Evolutionary conservation across 164 flowering plant genomes (phyloP).

Genomic region (Sedum album): DNA sequence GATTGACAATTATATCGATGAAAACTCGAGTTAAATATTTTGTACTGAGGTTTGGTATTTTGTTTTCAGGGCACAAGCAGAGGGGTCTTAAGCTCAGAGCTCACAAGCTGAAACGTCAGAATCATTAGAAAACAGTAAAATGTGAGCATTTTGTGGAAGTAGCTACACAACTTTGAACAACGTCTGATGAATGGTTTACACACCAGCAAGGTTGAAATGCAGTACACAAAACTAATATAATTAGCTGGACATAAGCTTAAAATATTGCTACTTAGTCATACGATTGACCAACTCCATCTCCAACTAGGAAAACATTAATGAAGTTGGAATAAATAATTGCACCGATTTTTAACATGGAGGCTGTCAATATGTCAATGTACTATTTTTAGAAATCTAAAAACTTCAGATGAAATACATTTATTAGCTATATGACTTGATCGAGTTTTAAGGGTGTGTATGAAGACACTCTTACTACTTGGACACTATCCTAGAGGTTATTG

Average conservation of each 20-base stretch:
- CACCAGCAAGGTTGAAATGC: neutral
- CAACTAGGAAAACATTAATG: neutral
- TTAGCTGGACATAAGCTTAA: neutral
- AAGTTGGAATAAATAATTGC: neutral
- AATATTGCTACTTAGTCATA: neutral
- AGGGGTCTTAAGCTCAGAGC: too few relatives aligned
- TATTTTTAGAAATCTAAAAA: neutral
- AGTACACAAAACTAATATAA: neutral
- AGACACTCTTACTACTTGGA: too few relatives aligned
- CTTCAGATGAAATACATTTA: neutral
- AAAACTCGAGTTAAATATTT: too few relatives aligned
- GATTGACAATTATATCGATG: neutral
- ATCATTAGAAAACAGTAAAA: neutral
- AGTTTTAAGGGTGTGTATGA: too few relatives aligned
- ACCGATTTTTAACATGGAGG: neutral
- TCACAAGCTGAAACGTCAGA: too few relatives aligned
- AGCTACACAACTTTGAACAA: constrained; percentile 2
- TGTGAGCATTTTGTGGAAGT: neutral
- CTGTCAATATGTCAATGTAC: neutral
- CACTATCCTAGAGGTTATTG: too few relatives aligned
- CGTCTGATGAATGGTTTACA: neutral
- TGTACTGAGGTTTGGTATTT: too few relatives aligned
- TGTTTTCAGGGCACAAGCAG: too few relatives aligned
- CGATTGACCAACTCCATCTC: neutral
- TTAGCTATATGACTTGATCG: too few relatives aligned